These are phyloP conservation scores for Aegilops tauschii DNA, from an alignment of 176 grass and related monocot species.

Conservation along the genomic window DNA sequence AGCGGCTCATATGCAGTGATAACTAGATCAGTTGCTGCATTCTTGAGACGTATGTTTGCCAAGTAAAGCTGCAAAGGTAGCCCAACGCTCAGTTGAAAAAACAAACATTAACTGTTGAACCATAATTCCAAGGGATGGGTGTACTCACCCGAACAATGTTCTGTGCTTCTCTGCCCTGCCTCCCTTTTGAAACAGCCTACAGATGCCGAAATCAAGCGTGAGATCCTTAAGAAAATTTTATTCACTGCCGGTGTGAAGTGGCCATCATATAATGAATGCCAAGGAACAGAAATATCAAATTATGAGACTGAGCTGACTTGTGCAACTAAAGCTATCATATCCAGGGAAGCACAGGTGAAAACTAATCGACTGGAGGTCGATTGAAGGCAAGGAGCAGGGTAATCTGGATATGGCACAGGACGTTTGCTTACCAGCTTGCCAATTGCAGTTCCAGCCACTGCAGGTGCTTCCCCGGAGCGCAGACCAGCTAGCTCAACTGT, in stretches of 20 bases:
- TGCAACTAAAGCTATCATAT: not conserved
- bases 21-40: conserved; percentile 75
- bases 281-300: not conserved
- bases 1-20: conserved; percentile 64
- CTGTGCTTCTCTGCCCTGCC: conserved; percentile 81
- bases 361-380: not conserved
- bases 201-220: not conserved
- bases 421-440: conserved; percentile 49
- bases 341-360: not conserved
- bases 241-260: not conserved
- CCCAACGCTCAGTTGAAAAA: not conserved
- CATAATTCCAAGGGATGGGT: not conserved
- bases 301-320: not conserved
- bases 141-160: conserved; percentile 74
- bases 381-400: not conserved
- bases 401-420: not conserved
- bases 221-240: conserved; percentile 6
- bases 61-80: conserved; percentile 68
- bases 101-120: conserved; percentile 16
- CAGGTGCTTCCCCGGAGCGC: conserved; percentile 22
- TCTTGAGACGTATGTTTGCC: conserved; percentile 87
- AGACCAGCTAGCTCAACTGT: conserved; percentile 55
- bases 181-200: conserved; percentile 82
- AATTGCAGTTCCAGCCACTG: conserved; percentile 57
- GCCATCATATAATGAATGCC: not conserved